Base-by-base conservation (phyloP, 208 protist species). In the Phytomonas francai region DNA sequence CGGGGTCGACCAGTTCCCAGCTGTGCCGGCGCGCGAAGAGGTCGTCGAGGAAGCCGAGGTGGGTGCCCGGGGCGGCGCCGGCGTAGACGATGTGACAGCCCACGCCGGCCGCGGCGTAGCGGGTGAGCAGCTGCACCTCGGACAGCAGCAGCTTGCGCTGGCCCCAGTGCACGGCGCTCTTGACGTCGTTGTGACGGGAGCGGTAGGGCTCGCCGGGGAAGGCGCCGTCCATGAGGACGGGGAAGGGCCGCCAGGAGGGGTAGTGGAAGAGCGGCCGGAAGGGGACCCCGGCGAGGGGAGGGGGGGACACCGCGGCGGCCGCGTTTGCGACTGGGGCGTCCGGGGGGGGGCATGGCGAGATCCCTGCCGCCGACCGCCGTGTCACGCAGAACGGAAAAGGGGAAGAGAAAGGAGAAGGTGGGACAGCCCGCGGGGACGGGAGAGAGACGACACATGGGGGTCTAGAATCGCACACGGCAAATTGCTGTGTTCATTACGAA, bases 71-170 rank as follows among this genome's bases (percentile, higher is more conserved):
- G 12, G 96, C 97, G 6, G 95, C 89, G 14, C 97, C 97, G 0
- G 91, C 95, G 73, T 98, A 98, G 11, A 98, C 85, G 72, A 98
- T 96, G 65, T 94, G 92, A 70, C 94, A 97, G 2, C 87, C 80
- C 54, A 80, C 77, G 27, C 78, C 82, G 22, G 78, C 81, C 51
- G 70, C 69, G 36, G 79, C 78, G 83, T 96, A 95, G 31, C 89
- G 63, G 34, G 80, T 85, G 9, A 98, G 81, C 42, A 98, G 86
- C 79, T 98, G 95, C 45, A 98, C 93, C 74, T 98, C 96, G 5
- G 93, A 97, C 14, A 98, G 70, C 9, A 98, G 75, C 0, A 98
- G 78, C 77, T 98, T 98, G 9, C 97, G 84, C 84, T 98, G 96
- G 3, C 97, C 97, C 95, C 97, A 98, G 77, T 98, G 97, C 25